phyloP scores from a whole-genome alignment of 2,329 filamentous ascomycete genomes.

The Berkeleyomyces rouxiae region DNA sequence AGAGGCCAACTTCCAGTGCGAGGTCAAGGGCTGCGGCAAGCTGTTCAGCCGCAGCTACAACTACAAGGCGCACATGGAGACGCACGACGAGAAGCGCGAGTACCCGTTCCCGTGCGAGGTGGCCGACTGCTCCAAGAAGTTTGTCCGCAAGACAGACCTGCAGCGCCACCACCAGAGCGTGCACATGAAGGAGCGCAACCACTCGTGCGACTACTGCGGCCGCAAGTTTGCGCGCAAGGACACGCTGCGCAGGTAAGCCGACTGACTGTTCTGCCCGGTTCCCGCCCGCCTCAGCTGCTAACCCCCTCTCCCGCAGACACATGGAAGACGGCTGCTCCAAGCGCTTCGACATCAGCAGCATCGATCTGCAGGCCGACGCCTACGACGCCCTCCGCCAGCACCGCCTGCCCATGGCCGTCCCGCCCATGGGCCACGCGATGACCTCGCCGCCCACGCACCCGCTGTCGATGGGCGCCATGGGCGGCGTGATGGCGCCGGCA shows the following conservation, averaged over 20 bases:
- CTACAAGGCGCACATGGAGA: constrained; percentile 72
- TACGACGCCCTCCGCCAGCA: constrained; percentile 16
- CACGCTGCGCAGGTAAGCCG: constrained; percentile 55
- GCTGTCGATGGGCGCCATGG: constrained; percentile 4
- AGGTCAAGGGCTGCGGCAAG: constrained; percentile 52
- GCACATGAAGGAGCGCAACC: constrained; percentile 55
- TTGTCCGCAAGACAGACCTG: constrained; percentile 71
- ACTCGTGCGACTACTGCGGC: constrained; percentile 53
- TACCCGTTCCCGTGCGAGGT: constrained; percentile 54
- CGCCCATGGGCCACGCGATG: constrained; percentile 2
- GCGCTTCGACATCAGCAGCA: constrained; percentile 40
- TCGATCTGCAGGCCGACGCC: constrained; percentile 26
- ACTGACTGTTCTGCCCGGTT: neutral
- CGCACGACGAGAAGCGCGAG: constrained; percentile 56
- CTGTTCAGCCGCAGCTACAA: constrained; percentile 75
- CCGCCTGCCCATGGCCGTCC: neutral
- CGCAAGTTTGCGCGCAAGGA: constrained; percentile 65
- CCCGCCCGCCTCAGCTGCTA: neutral
- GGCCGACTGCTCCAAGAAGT: constrained; percentile 52
- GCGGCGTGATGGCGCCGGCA: constrained; percentile 2
- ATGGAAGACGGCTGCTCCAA: constrained; percentile 62
- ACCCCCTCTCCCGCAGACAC: constrained; percentile 34
- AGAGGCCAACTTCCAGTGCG: constrained; percentile 56
- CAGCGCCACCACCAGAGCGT: constrained; percentile 46
- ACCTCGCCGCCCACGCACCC: constrained; percentile 1